Conservation (phyloP, 495 filamentous ascomycete species). For the Endocarpon pusillum region DNA sequence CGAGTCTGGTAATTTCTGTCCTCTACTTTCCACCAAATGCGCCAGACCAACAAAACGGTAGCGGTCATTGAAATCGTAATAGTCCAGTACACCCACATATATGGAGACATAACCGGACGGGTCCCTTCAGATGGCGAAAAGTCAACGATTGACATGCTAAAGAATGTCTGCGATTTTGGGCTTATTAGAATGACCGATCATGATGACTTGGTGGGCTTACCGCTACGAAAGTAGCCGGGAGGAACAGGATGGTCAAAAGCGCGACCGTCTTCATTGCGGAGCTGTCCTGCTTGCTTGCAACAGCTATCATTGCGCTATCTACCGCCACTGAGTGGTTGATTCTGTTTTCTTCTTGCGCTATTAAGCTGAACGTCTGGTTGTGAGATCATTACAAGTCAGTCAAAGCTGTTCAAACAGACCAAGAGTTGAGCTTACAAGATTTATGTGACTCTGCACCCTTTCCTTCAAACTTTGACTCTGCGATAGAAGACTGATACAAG, state of each 20-base stretch:
- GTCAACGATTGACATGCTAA: slow-evolving; percentile 22
- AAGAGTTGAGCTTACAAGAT: no score
- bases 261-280: slow-evolving; percentile 13
- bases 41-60: slow-evolving; percentile 11
- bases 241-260: slow-evolving; percentile 8
- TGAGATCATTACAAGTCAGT: no score
- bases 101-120: slow-evolving; percentile 11
- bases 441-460: no score
- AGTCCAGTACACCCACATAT: slow-evolving; percentile 24
- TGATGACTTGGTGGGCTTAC: not conserved
- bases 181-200: not conserved
- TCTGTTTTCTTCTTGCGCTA: slow-evolving; percentile 4
- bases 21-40: no score
- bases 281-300: slow-evolving; percentile 7
- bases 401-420: no score
- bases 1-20: no score
- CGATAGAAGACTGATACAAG: no score
- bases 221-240: slow-evolving; percentile 11
- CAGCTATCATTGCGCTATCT: slow-evolving; percentile 5
- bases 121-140: slow-evolving; percentile 8
- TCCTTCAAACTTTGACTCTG: no score
- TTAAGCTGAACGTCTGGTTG: slow-evolving; percentile 2
- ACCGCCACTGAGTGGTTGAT: slow-evolving; percentile 3
- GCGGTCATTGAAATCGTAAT: slow-evolving; percentile 17
- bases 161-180: slow-evolving; percentile 10